Evolutionary conservation across 768 basidiomycete species (phyloP), one percentile per base, ranked within the genome.

Genomic region (Collybia mongolica): DNA sequence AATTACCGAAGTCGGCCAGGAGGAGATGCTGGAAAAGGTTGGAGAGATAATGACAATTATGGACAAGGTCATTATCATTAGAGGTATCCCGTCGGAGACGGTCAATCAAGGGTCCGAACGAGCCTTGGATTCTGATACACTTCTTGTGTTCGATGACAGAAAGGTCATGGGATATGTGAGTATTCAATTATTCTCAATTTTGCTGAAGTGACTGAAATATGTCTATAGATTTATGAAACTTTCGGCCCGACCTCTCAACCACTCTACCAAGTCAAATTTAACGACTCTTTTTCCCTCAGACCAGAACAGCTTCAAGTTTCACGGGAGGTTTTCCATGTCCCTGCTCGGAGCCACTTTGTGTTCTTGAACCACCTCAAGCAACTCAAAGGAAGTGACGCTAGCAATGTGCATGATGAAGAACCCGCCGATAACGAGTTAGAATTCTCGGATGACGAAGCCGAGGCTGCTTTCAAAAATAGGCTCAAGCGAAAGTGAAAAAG

Each of bases 401-500:
- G 90, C 60, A 98, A 98, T 62, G 76, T 93, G 8, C 83, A 93
- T 57, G 96, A 98, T 62, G 96, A 98, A 67, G 96, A 98, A 64
- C 86, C 91, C 2, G 89, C 75, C 1, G 93, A 91, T 17, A 82
- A 92, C 48, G 96, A 98, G 62, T 61, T 91, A 24, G 96, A 98
- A 63, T 98, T 95, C 68, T 93, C 90, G 2, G 96, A 98, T 56
- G 96, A 98, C 57, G 96, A 98, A 65, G 79, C 85, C 48, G 96
- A 98, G 65, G 82, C 83, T 15, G 84, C 82, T 23, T 79, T 85
- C 62, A 90, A 80, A 69, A 73, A 79, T 45, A 72, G 72, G 43
- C 60, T 79, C 40, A 89, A 86, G 60, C 74, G 75, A 57, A 83
- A 75, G 86, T 86, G 54, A 44, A 79, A 52, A 22, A 28, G 28